Evolutionary conservation across 129 eudicot species (phyloP).

Genomic region (Arctium lappa): DNA sequence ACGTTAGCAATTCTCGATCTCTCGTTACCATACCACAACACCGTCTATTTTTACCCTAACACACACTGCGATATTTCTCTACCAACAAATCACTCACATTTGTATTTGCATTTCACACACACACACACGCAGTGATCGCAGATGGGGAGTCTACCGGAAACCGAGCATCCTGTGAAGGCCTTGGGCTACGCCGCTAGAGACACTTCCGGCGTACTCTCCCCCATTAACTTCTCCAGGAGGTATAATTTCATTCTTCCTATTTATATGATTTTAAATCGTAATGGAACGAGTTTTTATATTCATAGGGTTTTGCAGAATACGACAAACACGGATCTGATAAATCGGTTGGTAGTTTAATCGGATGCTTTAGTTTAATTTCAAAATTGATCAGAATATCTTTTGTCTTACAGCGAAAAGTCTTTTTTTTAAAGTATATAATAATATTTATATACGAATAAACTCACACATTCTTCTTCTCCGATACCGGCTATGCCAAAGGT

Average conservation of each 20-base stretch:
- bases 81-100: background rate
- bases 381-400: background rate
- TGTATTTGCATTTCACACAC: background rate
- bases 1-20: background rate
- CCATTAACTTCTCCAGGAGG: slow-evolving; percentile 58
- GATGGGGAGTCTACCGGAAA: slow-evolving; percentile 39
- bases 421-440: too few species aligned
- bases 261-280: background rate
- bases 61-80: background rate
- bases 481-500: too few species aligned
- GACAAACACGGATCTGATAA: background rate
- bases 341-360: background rate
- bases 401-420: background rate
- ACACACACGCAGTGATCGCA: background rate
- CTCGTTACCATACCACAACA: background rate
- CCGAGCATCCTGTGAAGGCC: slow-evolving; percentile 53
- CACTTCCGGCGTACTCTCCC: slow-evolving; percentile 45
- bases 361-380: background rate
- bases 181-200: slow-evolving; percentile 60
- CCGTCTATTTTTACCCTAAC: background rate
- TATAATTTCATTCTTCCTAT: background rate
- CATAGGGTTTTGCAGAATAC: background rate
- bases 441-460: too few species aligned
- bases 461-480: too few species aligned
- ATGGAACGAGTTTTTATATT: background rate